Evolutionary conservation across 1,139 yeast species (phyloP), one percentile per base, ranked within the genome.

Genomic region (Yamadazyma songkhlaensis): DNA sequence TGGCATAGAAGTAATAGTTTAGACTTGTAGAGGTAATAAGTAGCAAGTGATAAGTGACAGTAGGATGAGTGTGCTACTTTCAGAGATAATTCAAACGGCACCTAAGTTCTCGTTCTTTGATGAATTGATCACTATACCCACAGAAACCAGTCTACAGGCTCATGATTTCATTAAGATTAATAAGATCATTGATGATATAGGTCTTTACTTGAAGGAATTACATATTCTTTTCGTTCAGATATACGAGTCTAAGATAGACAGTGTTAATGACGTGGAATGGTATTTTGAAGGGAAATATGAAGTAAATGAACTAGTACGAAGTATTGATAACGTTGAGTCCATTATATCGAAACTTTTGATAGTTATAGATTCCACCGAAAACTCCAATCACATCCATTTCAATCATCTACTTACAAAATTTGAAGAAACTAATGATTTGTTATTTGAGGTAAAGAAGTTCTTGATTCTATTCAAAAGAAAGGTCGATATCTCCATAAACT

Each of bases 401-500:
- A 41, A 39, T 27, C 42, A 41, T 15, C 33, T 55, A 22, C 40
- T 58, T 24, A 43, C 40, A 12, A 58, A 55, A 24, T 60, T 76
- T 26, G 69, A 64, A 41, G 47, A 53, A 38, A 49, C 67, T 10
- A 66, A 74, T 34, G 74, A 67, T 41, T 48, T 64, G 24, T 60
- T 71, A 42, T 54, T 68, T 29, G 67, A 65, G 4, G 64, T 72
- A 20, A 70, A 72, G 46, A 64, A 66, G 35, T 45, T 57, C 32
- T 46, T 71, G 6, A 51, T 65, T 6, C 46, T 60, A 1, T 54
- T 69, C 25, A 74, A 77, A 48, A 58, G 60, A 29, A 66, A 65
- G 35, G 61, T 81, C 9, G 84, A 77, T 41, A 60, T 81, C 7
- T 69, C 84, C 1, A 62, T 72, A 9, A 82, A 79, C 43, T 81